Evolutionary conservation across 2,329 filamentous ascomycete species (phyloP), one percentile per base, ranked within the genome.

Genomic region (Elsinoe fawcettii): DNA sequence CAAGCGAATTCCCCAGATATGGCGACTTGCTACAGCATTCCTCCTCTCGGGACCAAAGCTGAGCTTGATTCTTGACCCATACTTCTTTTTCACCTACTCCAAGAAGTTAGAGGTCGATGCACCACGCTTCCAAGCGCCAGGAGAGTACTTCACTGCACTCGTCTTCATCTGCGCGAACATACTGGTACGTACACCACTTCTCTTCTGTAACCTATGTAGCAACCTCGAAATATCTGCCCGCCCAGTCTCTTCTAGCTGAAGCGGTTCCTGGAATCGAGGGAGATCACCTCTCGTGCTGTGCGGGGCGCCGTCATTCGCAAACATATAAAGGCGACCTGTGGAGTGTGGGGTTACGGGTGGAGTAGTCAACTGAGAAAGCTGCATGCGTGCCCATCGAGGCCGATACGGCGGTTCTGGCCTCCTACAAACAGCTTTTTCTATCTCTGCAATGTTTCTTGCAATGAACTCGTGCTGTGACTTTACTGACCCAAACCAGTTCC

Each of bases 61-160:
- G 60, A 71, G 74, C 49, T 82, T 90, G 63, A 67, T 90, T 57
- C 75, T 90, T 67, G 87, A 91, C 69, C 84, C 88, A 43, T 90
- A 88, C 74, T 86, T 88, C 66, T 70, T 93, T 63, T 96, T 86
- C 75, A 85, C 81, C 62, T 95, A 93, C 73, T 75, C 86, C 64
- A 86, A 81, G 67, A 80, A 84, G 63, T 75, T 95, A 51, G 91
- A 96, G 75, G 79, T 73, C 41, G 79, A 80, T 62, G 87, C 86
- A 60, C 74, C 85, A 55, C 83, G 88, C 59, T 92, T 96, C 70
- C 74, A 78, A 41, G 79, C 81, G 63, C 87, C 87, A 58, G 90
- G 89, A 67, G 87, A 93, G 69, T 81, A 93, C 65, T 78, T 93
- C 61, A 85, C 85, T 74, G 96, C 95, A 69, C 74, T 95, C 64